phyloP scores from a whole-genome alignment of 2,329 filamentous ascomycete species.

The Pleurostoma richardsiae region DNA sequence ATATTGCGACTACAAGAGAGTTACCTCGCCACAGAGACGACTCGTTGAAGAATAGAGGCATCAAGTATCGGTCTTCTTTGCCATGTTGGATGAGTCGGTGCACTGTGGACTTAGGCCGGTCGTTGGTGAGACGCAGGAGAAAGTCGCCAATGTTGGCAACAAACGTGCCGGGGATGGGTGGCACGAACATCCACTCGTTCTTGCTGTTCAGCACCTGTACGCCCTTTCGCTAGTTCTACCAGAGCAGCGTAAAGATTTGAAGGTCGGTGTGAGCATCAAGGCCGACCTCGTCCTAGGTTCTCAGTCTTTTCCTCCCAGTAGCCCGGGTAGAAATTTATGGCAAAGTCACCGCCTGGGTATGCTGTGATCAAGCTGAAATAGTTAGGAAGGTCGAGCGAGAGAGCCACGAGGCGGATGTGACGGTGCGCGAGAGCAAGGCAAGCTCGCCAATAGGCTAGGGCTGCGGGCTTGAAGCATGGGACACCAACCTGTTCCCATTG shows the following conservation, averaged over 20 bases:
- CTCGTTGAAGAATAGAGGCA: slow-evolving; percentile 46
- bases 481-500: slow-evolving; percentile 10
- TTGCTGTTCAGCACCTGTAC: slow-evolving; percentile 35
- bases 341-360: slow-evolving; percentile 10
- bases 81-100: slow-evolving; percentile 42
- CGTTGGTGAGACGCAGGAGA: slow-evolving; percentile 43
- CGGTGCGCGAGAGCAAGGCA: slow-evolving; percentile 14
- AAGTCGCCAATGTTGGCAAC: slow-evolving; percentile 50
- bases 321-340: not conserved
- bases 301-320: too few relatives aligned
- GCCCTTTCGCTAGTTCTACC: slow-evolving; percentile 36
- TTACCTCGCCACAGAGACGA: too few relatives aligned
- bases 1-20: too few relatives aligned
- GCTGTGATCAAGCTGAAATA: slow-evolving; percentile 12
- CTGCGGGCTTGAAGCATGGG: too few relatives aligned
- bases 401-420: slow-evolving; percentile 14
- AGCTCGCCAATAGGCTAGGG: slow-evolving; percentile 12
- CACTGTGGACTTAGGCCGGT: slow-evolving; percentile 42
- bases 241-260: slow-evolving; percentile 42
- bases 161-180: slow-evolving; percentile 37
- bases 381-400: slow-evolving; percentile 13
- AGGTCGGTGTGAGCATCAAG: slow-evolving; percentile 41
- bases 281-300: slow-evolving; percentile 22
- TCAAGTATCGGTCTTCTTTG: slow-evolving; percentile 38
- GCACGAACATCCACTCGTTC: slow-evolving; percentile 36